phyloP scores from a whole-genome alignment of 352 stramenopile genomes.

The Phytopythium cucurbitacearum region DNA sequence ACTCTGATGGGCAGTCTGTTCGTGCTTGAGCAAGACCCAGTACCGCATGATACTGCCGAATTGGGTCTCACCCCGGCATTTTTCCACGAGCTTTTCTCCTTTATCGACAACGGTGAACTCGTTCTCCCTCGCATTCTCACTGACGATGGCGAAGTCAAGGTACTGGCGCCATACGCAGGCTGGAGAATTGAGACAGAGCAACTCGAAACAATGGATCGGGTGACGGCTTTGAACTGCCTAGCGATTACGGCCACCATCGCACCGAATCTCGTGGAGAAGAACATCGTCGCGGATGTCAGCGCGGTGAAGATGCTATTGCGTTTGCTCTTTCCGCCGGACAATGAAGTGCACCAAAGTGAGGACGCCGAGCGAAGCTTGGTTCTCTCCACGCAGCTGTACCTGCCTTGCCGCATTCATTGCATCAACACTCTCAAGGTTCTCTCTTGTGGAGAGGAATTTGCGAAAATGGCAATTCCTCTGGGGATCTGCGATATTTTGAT shows the following conservation, averaged over 20 bases:
- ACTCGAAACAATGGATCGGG: slow-evolving; percentile 45
- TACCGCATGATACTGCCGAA: slow-evolving; percentile 29
- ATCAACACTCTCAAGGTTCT: slow-evolving; percentile 50
- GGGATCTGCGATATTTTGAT: slow-evolving; percentile 80
- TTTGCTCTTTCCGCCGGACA: slow-evolving; percentile 68
- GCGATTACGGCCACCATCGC: slow-evolving; percentile 55
- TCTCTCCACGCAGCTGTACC: slow-evolving; percentile 55
- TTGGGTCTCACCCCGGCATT: slow-evolving; percentile 65
- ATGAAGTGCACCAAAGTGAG: slow-evolving; percentile 68
- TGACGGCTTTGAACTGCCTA: slow-evolving; percentile 63
- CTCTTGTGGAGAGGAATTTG: slow-evolving; percentile 55
- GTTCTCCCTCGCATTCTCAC: slow-evolving; percentile 22
- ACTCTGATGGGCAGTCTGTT: slow-evolving; percentile 69
- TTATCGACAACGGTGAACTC: slow-evolving; percentile 69
- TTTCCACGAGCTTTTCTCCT: slow-evolving; percentile 69
- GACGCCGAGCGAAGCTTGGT: slow-evolving; percentile 43
- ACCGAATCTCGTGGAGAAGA: slow-evolving; percentile 48
- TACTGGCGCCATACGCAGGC: slow-evolving; percentile 44
- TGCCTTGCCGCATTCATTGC: slow-evolving; percentile 57
- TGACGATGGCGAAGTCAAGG: slow-evolving; percentile 20
- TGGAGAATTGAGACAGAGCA: slow-evolving; percentile 48
- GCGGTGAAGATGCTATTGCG: slow-evolving; percentile 75
- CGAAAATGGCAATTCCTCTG: slow-evolving; percentile 35
- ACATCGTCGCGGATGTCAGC: slow-evolving; percentile 43
- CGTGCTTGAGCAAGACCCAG: slow-evolving; percentile 51